Conservation (phyloP, 306 rosid genomes). For the Cyclanthera cordifolia region DNA sequence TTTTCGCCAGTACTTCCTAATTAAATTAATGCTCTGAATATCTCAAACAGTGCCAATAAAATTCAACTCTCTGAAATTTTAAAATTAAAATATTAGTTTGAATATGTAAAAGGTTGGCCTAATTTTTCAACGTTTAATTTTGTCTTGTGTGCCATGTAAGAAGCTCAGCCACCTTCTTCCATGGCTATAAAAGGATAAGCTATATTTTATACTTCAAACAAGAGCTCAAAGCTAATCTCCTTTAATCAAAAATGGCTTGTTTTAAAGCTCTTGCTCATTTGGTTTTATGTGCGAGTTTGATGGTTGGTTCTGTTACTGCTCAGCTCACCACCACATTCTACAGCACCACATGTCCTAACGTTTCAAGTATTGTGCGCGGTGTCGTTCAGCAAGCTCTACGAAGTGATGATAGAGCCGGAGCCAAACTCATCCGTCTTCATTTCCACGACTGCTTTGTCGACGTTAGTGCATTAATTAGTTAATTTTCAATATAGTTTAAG, state of each 20-base stretch:
- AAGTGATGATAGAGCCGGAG: slow-evolving; percentile 17
- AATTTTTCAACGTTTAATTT: neutral
- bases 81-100: neutral
- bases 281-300: neutral
- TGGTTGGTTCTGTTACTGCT: slow-evolving; percentile 13
- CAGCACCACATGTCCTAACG: slow-evolving; percentile 15
- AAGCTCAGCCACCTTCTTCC: neutral
- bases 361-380: slow-evolving; percentile 15
- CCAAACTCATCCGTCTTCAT: slow-evolving; percentile 3
- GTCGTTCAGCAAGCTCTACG: slow-evolving; percentile 20
- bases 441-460: slow-evolving; percentile 26
- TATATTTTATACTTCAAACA: neutral
- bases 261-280: neutral
- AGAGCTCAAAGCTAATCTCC: neutral
- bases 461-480: neutral
- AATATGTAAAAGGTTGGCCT: neutral
- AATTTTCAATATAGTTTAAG: too few relatives aligned
- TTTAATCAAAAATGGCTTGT: neutral
- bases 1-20: neutral
- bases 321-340: slow-evolving; percentile 23
- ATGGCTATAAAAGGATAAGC: neutral
- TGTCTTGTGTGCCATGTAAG: neutral
- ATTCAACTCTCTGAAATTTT: slow-evolving; percentile 1
- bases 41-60: neutral
- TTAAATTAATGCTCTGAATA: neutral